Conservation (phyloP, 2,329 filamentous ascomycete genomes). For the Neurospora sp. region DNA sequence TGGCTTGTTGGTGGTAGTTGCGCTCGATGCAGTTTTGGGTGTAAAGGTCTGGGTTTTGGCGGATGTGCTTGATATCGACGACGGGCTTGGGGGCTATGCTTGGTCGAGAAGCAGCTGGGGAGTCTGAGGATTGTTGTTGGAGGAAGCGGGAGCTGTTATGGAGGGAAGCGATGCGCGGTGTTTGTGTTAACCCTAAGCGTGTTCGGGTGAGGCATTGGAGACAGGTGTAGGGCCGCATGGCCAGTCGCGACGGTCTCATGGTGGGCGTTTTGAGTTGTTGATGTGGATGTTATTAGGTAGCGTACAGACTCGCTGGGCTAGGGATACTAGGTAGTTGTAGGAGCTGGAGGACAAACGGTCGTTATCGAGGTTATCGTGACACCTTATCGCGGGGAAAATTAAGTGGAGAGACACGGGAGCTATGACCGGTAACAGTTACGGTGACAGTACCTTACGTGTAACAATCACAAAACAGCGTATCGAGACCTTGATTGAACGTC, state of each 20-base stretch:
- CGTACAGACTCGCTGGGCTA: not conserved
- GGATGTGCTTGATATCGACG: conserved; percentile 83
- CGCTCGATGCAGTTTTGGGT: conserved; percentile 74
- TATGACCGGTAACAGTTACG: not conserved
- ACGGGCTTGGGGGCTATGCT: conserved; percentile 68
- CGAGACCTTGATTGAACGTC: not conserved
- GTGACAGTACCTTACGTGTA: not conserved
- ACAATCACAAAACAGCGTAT: not conserved
- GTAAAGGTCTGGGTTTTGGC: conserved; percentile 72
- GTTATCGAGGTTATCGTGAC: not conserved
- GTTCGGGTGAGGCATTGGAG: conserved; percentile 10
- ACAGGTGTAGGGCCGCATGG: conserved; percentile 11
- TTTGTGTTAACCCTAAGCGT: not conserved
- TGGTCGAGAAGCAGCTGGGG: conserved; percentile 34
- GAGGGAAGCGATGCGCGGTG: conserved; percentile 8
- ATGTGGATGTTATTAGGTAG: not conserved
- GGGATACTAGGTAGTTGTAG: not conserved
- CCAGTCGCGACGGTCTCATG: not conserved
- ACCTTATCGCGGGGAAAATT: not conserved
- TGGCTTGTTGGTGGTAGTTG: conserved; percentile 59
- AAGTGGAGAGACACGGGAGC: not conserved
- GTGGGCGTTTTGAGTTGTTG: not conserved
- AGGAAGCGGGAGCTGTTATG: conserved; percentile 9
- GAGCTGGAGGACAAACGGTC: not conserved
- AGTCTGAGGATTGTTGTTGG: conserved; percentile 1